A percentile compares a stretch with the other conserved stretches of the same genome.
These are phyloP conservation scores for Uromyces viciae-fabae DNA, from an alignment of 1,284 basidiomycete species.

Conservation along the genomic window DNA sequence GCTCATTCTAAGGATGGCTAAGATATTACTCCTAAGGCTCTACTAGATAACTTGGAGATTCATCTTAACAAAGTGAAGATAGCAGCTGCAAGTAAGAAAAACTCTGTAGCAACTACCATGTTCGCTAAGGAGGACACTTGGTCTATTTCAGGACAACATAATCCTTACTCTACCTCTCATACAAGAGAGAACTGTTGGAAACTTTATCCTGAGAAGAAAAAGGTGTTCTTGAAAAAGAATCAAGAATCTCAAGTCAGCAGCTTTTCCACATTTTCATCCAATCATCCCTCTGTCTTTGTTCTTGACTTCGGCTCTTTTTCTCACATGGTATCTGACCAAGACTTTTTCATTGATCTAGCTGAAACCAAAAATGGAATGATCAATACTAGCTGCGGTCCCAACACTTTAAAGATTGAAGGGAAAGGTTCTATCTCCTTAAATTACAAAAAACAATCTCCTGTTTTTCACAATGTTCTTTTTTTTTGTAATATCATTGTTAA, in stretches of 20 bases:
- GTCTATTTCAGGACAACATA: background rate
- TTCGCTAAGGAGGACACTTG: background rate
- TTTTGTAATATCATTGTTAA: too few relatives aligned
- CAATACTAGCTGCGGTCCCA: background rate
- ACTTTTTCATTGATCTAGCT: background rate
- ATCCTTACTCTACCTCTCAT: background rate
- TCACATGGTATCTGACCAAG: background rate
- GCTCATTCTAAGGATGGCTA: background rate
- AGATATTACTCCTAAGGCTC: background rate
- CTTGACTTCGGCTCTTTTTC: background rate
- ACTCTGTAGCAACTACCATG: background rate
- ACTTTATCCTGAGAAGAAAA: background rate
- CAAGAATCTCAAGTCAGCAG: background rate
- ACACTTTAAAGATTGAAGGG: background rate
- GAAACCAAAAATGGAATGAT: conserved; percentile 1
- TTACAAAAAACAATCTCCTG: too few relatives aligned
- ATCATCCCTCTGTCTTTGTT: background rate
- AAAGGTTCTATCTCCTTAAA: too few relatives aligned
- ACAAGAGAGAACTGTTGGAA: background rate
- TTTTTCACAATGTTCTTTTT: too few relatives aligned
- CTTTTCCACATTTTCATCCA: background rate
- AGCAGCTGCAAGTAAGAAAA: background rate
- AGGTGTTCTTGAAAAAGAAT: background rate
- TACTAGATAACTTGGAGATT: background rate
- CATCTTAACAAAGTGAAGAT: background rate